These are phyloP conservation scores for Botrytis tulipae DNA, from an alignment of 2,329 filamentous ascomycete genomes.

Conservation along the genomic window DNA sequence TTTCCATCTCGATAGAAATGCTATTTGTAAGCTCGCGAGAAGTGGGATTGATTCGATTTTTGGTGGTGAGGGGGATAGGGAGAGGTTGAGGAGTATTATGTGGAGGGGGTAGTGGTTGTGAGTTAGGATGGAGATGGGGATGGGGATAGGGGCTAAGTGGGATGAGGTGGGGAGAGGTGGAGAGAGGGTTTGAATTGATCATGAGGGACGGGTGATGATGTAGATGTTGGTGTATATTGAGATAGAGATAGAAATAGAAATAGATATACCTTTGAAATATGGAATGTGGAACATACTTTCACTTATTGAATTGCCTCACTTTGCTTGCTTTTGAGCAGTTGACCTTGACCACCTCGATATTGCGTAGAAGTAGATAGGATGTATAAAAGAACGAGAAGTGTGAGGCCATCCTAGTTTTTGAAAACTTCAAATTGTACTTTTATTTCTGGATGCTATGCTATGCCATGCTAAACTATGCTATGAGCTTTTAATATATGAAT, in stretches of 20 bases:
- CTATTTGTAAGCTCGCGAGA: conserved; percentile 56
- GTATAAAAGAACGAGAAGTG: fast-evolving
- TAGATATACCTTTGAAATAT: no score
- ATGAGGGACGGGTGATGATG: no score
- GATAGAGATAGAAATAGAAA: no score
- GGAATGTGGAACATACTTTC: neutral
- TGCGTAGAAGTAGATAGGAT: no score
- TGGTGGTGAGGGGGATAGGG: conserved; percentile 59
- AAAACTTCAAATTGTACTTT: neutral
- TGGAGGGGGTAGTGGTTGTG: conserved; percentile 39
- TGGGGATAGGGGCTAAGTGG: neutral
- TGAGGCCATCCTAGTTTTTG: neutral
- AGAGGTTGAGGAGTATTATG: conserved; percentile 52
- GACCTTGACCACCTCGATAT: neutral
- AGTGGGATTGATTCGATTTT: conserved; percentile 67
- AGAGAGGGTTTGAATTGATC: no score
- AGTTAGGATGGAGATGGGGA: neutral
- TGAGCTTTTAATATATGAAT: neutral
- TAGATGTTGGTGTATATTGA: no score
- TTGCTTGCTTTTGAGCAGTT: neutral
- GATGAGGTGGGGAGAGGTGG: no score
- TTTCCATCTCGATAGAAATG: conserved; percentile 54
- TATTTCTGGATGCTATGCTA: neutral
- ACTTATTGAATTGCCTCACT: neutral
- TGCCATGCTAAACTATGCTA: neutral